A percentile compares a stretch with the other conserved stretches of the same genome.
These are phyloP conservation scores for Geotrichum fermentans DNA, from an alignment of 1,139 yeast species.

Conservation along the genomic window DNA sequence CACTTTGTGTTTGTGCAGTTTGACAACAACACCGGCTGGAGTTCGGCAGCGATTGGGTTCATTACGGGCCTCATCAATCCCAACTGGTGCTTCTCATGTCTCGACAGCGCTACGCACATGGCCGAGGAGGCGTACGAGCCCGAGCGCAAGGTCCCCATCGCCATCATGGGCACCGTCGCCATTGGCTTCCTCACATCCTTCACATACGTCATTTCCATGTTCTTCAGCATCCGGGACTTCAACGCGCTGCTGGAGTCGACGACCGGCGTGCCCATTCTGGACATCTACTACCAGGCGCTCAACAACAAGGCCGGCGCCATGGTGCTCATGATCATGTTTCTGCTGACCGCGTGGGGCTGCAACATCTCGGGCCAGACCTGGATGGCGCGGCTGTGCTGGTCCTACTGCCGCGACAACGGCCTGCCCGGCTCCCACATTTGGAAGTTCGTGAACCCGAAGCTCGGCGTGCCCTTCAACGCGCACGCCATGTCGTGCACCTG, in stretches of 20 bases:
- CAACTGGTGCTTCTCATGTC: conserved; percentile 56
- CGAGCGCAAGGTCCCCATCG: conserved; percentile 50
- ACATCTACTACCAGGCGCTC: conserved; percentile 56
- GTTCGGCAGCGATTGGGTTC: conserved; percentile 50
- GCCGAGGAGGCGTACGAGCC: conserved; percentile 55
- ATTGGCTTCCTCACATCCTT: conserved; percentile 55
- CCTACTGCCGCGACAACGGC: conserved; percentile 66
- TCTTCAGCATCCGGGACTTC: conserved; percentile 52
- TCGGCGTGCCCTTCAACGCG: conserved; percentile 51
- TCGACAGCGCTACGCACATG: conserved; percentile 59
- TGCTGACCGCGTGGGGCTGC: conserved; percentile 64
- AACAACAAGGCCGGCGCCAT: conserved; percentile 51
- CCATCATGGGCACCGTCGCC: conserved; percentile 53
- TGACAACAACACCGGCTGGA: conserved; percentile 55
- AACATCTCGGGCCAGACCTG: conserved; percentile 69
- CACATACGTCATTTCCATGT: conserved; percentile 52
- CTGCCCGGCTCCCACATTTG: conserved; percentile 48
- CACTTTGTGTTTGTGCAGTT: conserved; percentile 49
- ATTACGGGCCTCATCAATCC: conserved; percentile 59
- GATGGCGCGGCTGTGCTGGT: conserved; percentile 75
- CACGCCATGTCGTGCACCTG: conserved; percentile 49
- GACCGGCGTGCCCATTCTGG: conserved; percentile 56
- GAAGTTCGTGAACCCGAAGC: conserved; percentile 44
- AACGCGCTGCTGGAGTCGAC: conserved; percentile 42
- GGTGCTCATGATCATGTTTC: conserved; percentile 52